Base-by-base conservation (phyloP, 805 yeast genomes). In the Brettanomyces naardenensis region DNA sequence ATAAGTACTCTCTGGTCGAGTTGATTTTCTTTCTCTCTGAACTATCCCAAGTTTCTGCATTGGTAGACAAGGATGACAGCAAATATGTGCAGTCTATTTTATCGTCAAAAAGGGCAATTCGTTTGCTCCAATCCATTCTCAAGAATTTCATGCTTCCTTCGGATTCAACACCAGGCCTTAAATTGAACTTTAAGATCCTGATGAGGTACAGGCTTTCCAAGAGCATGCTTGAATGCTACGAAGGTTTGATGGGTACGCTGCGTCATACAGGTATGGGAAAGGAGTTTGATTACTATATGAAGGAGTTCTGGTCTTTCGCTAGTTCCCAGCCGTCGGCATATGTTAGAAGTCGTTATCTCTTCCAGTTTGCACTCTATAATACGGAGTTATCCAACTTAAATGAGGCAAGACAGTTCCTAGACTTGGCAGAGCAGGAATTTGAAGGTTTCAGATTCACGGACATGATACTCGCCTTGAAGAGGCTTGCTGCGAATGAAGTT, bases 271-370 rank as follows among this genome's bases (percentile, higher is more conserved):
- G 89, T 0, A 49, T 78, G 3, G 59, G 77, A 0, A 74, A 73
- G 44, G 87, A 81, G 39, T 67, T 78, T 33, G 66, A 69, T 3
- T 76, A 66, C 49, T 80, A 69, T 54, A 44, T 68, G 3, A 61
- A 61, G 5, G 89, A 82, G 46, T 61, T 73, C 27, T 54, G 58
- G 5, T 62, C 59, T 26, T 49, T 74, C 10, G 50, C 68, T 14
- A 48, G 57, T 1, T 44, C 46, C 6, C 56, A 52, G 13, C 47
- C 51, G 4, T 61, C 66, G 0, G 28, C 58, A 6, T 38, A 45
- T 23, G 39, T 56, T n/a, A 45, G 42, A 35, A 47, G 51, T 36
- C 36, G 40, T 9, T 39, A 40, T 26, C 45, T 33, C 19, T 48
- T 49, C 28, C 42, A 38, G 11, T 37, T 54, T 13, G 42, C 65